Base-by-base conservation (phyloP, 257 asterid genomes). In the Craterostigma plantagineum region DNA sequence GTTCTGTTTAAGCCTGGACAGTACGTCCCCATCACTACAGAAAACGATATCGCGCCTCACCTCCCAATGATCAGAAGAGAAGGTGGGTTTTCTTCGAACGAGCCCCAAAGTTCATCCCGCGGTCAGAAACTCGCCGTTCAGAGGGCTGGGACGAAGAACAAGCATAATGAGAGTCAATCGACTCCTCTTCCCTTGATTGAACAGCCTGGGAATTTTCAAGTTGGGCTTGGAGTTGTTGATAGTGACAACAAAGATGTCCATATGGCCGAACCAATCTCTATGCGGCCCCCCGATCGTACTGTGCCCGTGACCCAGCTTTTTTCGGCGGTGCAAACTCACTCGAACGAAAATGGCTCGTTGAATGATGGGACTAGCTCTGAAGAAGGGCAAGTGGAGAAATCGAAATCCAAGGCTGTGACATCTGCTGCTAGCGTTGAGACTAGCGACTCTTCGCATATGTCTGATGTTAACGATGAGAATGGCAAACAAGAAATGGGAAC, bases 1-100 rank as follows among this genome's bases (percentile, higher is more conserved):
- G 61, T 82, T 4, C 92, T 87, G 55, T 79, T 87, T 57, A 83
- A 82, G 63, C 92, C 98, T 3, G 98, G 95, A 7, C 73, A 74
- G 18, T 70, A 18, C 47, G 61, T 63, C 41, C 98, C 93, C 7
- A 61, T 87, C 53, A 74, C 98, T 16, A 46, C 72, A 1, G 86
- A 72, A 54, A 83, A 79, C 48, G 98, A 83, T 17, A 49, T 87
- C 33, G 98, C 91, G 13, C 98, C 95, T 3, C 73, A 75, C 56
- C 75, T 63, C 48, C 79, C 50, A 54, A 75, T 76, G 91, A 79
- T 87, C 37, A 51, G 57, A 43, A 72, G 98, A 46, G 70, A 62
- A 23, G 73, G 65, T 18, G 54, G 66, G 23, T 57, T 30, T 46
- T 38, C 54, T 51, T 79, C 83, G 12, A 43, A 63, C 30, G 60